Conservation (phyloP, 805 yeast species). For the Nematodospora valgi region DNA sequence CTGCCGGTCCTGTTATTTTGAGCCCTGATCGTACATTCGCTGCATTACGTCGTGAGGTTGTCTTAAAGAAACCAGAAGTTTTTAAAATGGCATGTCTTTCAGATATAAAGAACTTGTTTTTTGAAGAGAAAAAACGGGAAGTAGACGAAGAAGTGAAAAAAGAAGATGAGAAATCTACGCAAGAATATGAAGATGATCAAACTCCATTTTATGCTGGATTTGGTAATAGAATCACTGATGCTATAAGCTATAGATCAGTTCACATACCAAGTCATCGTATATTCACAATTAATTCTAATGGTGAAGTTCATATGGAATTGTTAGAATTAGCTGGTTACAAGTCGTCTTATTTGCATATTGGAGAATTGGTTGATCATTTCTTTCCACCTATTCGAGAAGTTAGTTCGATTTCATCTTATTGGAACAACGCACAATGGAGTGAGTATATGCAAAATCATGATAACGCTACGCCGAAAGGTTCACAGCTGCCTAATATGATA, state of each 20-base stretch:
- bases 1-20: conserved; percentile 88
- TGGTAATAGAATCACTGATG: conserved; percentile 96
- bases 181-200: conserved; percentile 21
- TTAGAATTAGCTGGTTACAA: conserved; percentile 90
- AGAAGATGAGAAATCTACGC: not conserved
- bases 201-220: conserved; percentile 97
- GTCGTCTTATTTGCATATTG: conserved; percentile 82
- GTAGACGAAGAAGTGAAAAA: conserved; percentile 2
- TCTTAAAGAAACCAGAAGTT: conserved; percentile 93
- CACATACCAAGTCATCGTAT: conserved; percentile 92
- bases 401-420: conserved; percentile 25
- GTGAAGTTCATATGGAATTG: conserved; percentile 96
- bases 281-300: conserved; percentile 93
- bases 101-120: conserved; percentile 74
- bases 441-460: conserved; percentile 22
- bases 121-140: conserved; percentile 1
- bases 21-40: conserved; percentile 97
- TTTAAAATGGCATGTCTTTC: conserved; percentile 95
- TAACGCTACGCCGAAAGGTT: conserved; percentile 1
- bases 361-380: conserved; percentile 94
- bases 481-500: conserved; percentile 6
- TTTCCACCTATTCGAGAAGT: conserved; percentile 70
- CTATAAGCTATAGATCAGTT: conserved; percentile 88
- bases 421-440: conserved; percentile 35
- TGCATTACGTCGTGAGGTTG: conserved; percentile 87